phyloP scores from a whole-genome alignment of 2,329 filamentous ascomycete genomes.

The Stagonosporopsis tanaceti region DNA sequence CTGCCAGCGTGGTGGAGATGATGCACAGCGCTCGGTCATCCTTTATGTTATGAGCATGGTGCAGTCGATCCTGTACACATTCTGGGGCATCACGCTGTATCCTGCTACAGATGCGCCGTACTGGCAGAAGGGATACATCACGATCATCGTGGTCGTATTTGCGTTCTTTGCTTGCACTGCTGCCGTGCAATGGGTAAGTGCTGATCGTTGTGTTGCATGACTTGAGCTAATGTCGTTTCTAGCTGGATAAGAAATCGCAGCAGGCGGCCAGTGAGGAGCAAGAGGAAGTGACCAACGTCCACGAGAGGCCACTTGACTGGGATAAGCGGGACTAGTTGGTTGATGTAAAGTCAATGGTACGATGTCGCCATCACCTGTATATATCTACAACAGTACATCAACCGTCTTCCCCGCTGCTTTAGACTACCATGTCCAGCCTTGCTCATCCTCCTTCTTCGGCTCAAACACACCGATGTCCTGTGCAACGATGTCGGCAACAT shows the following conservation, averaged over 20 bases:
- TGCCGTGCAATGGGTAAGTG: conserved; percentile 34
- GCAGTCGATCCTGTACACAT: conserved; percentile 53
- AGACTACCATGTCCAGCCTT: conserved; percentile 17
- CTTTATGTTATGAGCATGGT: conserved; percentile 54
- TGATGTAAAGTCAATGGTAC: neutral
- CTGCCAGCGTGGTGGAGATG: conserved; percentile 50
- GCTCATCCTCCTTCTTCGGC: conserved; percentile 16
- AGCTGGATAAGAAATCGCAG: conserved; percentile 22
- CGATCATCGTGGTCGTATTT: conserved; percentile 46
- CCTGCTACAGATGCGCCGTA: conserved; percentile 55
- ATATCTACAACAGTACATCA: neutral
- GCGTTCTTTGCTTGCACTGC: conserved; percentile 35
- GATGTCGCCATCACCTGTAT: neutral
- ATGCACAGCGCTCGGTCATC: conserved; percentile 52
- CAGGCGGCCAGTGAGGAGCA: conserved; percentile 2
- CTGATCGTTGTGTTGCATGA: neutral
- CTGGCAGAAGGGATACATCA: conserved; percentile 51
- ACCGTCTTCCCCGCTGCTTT: neutral
- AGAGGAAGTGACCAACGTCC: neutral
- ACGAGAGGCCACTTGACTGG: neutral
- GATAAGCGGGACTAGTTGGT: conserved; percentile 7
- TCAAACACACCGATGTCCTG: conserved; percentile 26
- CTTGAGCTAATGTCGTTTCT: neutral
- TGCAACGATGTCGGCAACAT: conserved; percentile 55
- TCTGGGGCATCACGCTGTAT: conserved; percentile 57